phyloP scores from a whole-genome alignment of 2,329 filamentous ascomycete genomes.

The Colletotrichum sp. region DNA sequence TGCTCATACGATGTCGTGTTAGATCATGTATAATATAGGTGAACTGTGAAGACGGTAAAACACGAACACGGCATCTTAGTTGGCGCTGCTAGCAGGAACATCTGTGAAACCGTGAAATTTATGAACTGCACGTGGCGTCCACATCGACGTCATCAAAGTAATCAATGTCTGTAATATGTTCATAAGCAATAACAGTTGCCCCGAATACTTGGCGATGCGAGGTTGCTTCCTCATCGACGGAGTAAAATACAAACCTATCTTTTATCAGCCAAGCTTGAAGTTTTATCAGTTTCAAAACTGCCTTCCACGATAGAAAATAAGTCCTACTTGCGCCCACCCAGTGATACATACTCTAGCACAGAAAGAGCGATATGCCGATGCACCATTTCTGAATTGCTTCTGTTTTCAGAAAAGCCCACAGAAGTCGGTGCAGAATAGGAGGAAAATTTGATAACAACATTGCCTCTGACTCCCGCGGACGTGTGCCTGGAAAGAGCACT shows the following conservation, averaged over 20 bases:
- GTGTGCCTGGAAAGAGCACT: background rate
- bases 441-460: background rate
- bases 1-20: background rate
- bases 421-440: background rate
- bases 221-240: background rate
- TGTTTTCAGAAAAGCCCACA: background rate
- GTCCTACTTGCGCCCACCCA: too few relatives aligned
- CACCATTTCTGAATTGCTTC: background rate
- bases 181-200: background rate
- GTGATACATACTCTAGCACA: background rate
- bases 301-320: too few relatives aligned
- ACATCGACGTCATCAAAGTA: background rate
- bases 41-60: background rate
- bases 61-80: background rate
- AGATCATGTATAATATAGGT: background rate
- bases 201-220: background rate
- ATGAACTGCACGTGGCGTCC: background rate
- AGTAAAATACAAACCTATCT: too few relatives aligned
- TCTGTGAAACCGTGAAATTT: background rate
- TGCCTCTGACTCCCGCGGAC: background rate
- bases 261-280: too few relatives aligned
- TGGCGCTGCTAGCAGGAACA: background rate
- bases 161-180: background rate
- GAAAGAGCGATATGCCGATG: background rate
- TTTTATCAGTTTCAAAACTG: too few relatives aligned